Evolutionary conservation across 2,329 filamentous ascomycete genomes (phyloP).

Genomic region (Plectosphaerella cucumerina): DNA sequence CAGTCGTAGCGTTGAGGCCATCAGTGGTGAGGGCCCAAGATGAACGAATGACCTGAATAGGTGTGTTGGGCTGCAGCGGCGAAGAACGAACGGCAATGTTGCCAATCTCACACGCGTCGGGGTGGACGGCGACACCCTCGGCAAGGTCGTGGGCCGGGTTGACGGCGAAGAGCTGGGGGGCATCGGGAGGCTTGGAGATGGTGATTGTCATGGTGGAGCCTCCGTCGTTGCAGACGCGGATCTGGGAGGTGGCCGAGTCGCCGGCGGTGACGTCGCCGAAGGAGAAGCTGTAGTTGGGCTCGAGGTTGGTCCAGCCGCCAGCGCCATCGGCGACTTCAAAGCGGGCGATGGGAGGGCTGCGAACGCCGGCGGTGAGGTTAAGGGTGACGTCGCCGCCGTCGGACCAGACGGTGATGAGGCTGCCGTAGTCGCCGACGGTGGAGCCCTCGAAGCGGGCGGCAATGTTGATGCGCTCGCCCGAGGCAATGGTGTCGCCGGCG

Average conservation of each 20-base stretch:
- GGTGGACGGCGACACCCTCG: constrained; percentile 26
- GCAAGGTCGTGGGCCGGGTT: constrained; percentile 25
- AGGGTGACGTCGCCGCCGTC: constrained; percentile 27
- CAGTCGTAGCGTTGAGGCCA: constrained; percentile 23
- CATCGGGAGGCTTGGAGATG: constrained; percentile 30
- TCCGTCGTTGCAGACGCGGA: constrained; percentile 31
- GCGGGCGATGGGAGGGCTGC: constrained; percentile 25
- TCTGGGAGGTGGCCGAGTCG: constrained; percentile 19
- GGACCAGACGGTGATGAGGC: constrained; percentile 29
- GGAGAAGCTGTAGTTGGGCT: constrained; percentile 14
- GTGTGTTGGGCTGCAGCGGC: constrained; percentile 22
- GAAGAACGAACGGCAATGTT: constrained; percentile 25
- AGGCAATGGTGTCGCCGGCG: constrained; percentile 21
- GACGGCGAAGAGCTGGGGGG: constrained; percentile 25
- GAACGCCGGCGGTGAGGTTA: constrained; percentile 26
- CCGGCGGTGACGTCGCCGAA: constrained; percentile 28
- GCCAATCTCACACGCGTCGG: constrained; percentile 22
- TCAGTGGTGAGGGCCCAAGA: constrained; percentile 36
- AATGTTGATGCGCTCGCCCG: constrained; percentile 23
- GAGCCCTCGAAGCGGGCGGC: constrained; percentile 14
- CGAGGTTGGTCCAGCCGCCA: constrained; percentile 21
- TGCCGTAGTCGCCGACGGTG: constrained; percentile 16
- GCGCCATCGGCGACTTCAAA: constrained; percentile 28
- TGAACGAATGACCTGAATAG: constrained; percentile 20
- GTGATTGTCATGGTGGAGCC: constrained; percentile 30